Percentiles rank a stretch among this genome's conserved stretches.
These are phyloP conservation scores for Psidium guajava DNA, from an alignment of 345 rosid species.

Conservation along the genomic window DNA sequence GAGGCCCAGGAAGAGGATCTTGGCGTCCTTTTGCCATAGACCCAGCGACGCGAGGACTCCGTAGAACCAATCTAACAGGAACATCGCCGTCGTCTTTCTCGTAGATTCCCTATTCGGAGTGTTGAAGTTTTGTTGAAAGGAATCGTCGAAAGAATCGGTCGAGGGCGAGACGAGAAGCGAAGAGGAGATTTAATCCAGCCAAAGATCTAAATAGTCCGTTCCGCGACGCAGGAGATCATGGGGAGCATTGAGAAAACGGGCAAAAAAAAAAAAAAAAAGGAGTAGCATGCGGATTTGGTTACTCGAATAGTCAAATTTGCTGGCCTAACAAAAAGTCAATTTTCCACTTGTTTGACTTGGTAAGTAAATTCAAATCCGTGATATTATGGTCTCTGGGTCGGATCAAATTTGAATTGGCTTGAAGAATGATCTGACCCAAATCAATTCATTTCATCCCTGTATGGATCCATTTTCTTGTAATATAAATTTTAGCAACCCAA, in stretches of 20 bases:
- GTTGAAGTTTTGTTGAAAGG: neutral
- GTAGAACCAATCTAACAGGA: conserved; percentile 82
- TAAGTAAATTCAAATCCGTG: neutral
- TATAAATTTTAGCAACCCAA: no score
- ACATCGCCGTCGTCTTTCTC: conserved; percentile 23
- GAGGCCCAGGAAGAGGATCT: conserved; percentile 85
- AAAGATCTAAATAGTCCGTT: neutral
- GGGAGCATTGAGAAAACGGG: neutral
- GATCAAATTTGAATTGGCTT: no score
- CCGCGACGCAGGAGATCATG: neutral
- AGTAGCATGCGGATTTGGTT: neutral
- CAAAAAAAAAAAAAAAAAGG: no score
- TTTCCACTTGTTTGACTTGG: neutral
- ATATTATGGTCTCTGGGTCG: no score
- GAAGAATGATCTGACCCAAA: no score
- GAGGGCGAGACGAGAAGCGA: neutral
- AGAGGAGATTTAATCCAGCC: neutral
- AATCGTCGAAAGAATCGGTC: neutral
- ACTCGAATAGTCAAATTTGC: neutral
- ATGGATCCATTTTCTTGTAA: no score
- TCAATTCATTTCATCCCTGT: no score
- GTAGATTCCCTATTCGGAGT: no score
- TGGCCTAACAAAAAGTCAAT: neutral
- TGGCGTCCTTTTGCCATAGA: conserved; percentile 85
- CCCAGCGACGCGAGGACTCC: conserved; percentile 78